Evolutionary conservation across 805 yeast species (phyloP).

Genomic region (Blastobotrys mokoenaii): DNA sequence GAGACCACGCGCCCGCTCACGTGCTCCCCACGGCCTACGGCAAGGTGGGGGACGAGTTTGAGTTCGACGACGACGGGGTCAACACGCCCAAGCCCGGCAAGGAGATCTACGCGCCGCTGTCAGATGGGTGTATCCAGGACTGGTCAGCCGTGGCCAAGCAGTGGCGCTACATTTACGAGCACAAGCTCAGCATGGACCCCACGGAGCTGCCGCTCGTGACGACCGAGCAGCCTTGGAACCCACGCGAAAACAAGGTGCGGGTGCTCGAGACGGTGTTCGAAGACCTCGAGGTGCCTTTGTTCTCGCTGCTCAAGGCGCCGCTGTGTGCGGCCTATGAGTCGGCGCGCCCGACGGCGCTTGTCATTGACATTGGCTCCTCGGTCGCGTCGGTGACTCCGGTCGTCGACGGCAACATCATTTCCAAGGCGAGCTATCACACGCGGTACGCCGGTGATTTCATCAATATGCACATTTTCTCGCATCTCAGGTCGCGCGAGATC

Average conservation of each 20-base stretch:
- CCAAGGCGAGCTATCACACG: conserved; percentile 32
- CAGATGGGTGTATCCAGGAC: conserved; percentile 35
- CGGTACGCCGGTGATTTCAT: conserved; percentile 71
- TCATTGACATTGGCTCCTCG: conserved; percentile 71
- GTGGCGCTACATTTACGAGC: conserved; percentile 58
- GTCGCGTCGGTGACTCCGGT: conserved; percentile 47
- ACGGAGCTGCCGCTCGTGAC: conserved; percentile 56
- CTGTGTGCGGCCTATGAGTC: conserved; percentile 42
- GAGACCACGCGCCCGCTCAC: conserved; percentile 78
- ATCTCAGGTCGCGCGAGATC: conserved; percentile 31
- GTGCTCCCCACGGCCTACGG: conserved; percentile 68
- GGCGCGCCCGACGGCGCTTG: conserved; percentile 69
- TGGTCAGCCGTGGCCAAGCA: conserved; percentile 61
- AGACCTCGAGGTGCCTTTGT: conserved; percentile 62
- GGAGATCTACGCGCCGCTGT: conserved; percentile 28
- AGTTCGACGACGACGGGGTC: conserved; percentile 35
- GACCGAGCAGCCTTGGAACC: conserved; percentile 65
- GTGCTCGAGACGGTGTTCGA: conserved; percentile 71
- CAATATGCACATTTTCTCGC: conserved; percentile 52
- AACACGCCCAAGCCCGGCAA: conserved; percentile 28
- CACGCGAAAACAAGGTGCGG: conserved; percentile 45
- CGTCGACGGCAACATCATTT: conserved; percentile 49
- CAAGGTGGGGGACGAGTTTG: conserved; percentile 16
- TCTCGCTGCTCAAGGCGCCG: conserved; percentile 69
- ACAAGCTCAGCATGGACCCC: conserved; percentile 41